These are phyloP conservation scores for Mycena citricolor DNA, from an alignment of 1,284 basidiomycete genomes.

Conservation along the genomic window DNA sequence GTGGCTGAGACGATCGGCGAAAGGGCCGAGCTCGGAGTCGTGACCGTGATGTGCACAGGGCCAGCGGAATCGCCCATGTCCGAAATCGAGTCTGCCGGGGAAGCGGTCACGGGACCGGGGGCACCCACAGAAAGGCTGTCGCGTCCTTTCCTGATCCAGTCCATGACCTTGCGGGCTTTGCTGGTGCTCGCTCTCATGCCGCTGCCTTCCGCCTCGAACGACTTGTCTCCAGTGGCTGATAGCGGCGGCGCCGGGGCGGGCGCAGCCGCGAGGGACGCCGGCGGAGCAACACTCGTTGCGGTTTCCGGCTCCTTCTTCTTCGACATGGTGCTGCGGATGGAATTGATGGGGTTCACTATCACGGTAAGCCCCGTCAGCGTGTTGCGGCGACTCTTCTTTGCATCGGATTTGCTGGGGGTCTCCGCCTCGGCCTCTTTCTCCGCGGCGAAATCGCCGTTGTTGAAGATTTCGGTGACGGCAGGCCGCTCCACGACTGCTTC, in stretches of 20 bases:
- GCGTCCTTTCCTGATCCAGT: conserved; percentile 73
- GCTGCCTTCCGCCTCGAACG: conserved; percentile 26
- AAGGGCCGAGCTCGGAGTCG: conserved; percentile 25
- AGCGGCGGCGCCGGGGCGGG: conserved; percentile 19
- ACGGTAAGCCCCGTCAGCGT: conserved; percentile 80
- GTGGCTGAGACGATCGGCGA: conserved; percentile 5
- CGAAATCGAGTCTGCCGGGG: conserved; percentile 31
- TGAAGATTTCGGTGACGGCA: too few relatives aligned
- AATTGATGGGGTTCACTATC: conserved; percentile 74
- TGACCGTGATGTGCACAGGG: conserved; percentile 38
- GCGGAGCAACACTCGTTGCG: conserved; percentile 7
- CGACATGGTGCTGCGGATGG: conserved; percentile 49
- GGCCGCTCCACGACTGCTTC: conserved; percentile 13
- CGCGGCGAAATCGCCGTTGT: conserved; percentile 9
- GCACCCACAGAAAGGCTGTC: conserved; percentile 36
- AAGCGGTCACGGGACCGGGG: conserved; percentile 36
- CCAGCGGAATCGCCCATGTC: conserved; percentile 25
- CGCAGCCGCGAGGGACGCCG: conserved; percentile 7
- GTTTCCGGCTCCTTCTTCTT: conserved; percentile 26
- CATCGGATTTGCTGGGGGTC: conserved; percentile 30
- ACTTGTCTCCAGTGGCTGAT: conserved; percentile 20
- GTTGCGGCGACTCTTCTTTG: conserved; percentile 68
- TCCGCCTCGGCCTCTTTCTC: conserved; percentile 10
- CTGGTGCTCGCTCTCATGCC: conserved; percentile 64
- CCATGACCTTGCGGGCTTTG: conserved; percentile 78